These are phyloP conservation scores for Blastobotrys indianensis DNA, from an alignment of 1,139 yeast genomes.

Conservation along the genomic window DNA sequence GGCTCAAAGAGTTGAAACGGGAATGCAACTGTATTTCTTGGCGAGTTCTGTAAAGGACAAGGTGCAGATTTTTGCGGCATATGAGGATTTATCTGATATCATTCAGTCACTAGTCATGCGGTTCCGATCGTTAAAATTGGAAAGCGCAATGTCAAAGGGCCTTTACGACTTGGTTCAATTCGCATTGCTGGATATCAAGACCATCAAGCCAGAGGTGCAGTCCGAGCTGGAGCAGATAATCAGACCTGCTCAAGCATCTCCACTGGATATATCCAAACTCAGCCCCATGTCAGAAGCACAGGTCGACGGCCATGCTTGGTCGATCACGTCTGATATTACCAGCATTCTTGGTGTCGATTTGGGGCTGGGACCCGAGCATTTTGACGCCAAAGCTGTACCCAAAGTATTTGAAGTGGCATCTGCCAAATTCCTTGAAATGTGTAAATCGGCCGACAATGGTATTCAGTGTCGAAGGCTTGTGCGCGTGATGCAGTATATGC, in stretches of 20 bases:
- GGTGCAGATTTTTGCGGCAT: constrained; percentile 22
- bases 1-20: constrained; percentile 19
- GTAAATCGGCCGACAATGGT: constrained; percentile 10
- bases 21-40: constrained; percentile 22
- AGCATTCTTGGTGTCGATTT: constrained; percentile 3
- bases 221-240: constrained; percentile 23
- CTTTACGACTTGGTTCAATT: constrained; percentile 25
- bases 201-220: constrained; percentile 14
- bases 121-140: constrained; percentile 20
- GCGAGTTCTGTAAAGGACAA: constrained; percentile 24
- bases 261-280: constrained; percentile 26
- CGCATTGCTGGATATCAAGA: constrained; percentile 16
- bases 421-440: constrained; percentile 18
- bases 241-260: constrained; percentile 16
- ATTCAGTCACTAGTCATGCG: constrained; percentile 22
- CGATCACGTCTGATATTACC: constrained; percentile 4
- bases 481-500: constrained; percentile 21
- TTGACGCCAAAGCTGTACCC: constrained; percentile 18
- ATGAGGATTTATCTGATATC: constrained; percentile 24
- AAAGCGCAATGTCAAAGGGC: constrained; percentile 24
- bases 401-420: constrained; percentile 18
- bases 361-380: constrained; percentile 15
- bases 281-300: constrained; percentile 28
- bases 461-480: constrained; percentile 17
- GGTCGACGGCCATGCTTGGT: not conserved